These are phyloP conservation scores for Ceratobasidium sp. DNA, from an alignment of 1,284 basidiomycete genomes.

Conservation along the genomic window DNA sequence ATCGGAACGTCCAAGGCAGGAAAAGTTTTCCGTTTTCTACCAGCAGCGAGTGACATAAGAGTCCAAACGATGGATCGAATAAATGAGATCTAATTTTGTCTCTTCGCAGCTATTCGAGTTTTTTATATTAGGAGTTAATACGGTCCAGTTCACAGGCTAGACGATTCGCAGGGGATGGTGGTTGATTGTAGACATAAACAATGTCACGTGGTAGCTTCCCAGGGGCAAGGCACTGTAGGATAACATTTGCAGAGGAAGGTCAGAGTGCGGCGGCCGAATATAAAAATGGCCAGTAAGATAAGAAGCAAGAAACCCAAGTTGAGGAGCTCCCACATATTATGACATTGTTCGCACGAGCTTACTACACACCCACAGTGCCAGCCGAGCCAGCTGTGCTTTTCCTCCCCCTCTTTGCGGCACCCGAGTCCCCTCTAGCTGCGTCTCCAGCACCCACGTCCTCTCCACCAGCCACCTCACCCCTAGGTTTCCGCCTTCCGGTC, in stretches of 20 bases:
- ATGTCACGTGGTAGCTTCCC: slow-evolving; percentile 3
- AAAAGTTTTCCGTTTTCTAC: slow-evolving; percentile 34
- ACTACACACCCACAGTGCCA: neutral
- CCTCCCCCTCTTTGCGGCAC: neutral
- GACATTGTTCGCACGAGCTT: too few relatives aligned
- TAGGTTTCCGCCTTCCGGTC: neutral
- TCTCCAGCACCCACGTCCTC: neutral
- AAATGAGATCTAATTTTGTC: neutral
- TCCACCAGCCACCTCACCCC: neutral
- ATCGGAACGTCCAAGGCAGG: slow-evolving; percentile 12
- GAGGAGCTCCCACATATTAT: too few relatives aligned
- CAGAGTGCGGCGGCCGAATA: too few relatives aligned
- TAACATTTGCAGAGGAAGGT: too few relatives aligned
- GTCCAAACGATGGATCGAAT: neutral
- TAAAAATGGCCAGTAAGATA: too few relatives aligned
- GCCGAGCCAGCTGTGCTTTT: neutral
- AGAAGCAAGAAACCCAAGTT: too few relatives aligned
- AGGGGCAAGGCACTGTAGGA: neutral
- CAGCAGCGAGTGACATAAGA: neutral
- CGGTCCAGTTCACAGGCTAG: neutral
- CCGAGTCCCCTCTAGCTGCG: neutral
- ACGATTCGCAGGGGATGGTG: neutral
- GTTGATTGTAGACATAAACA: neutral
- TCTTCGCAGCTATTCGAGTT: neutral
- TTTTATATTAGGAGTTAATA: neutral